Conservation (phyloP, 495 filamentous ascomycete species). For the Aspergillus taichungensis region DNA sequence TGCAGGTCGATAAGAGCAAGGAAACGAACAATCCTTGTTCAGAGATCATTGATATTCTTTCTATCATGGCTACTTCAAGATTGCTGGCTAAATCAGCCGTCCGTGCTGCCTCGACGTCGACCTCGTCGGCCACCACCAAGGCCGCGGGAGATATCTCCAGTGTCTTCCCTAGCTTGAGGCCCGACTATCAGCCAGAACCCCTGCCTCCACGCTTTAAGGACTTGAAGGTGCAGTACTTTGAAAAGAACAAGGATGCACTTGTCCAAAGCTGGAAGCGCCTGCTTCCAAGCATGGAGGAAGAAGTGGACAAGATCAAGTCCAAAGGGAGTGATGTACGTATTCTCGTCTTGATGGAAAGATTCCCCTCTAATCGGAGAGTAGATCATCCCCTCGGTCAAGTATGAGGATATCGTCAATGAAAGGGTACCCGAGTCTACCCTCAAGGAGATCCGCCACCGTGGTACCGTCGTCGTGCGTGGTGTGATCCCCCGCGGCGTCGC, state of each 20-base stretch:
- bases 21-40: background rate
- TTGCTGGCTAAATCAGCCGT: constrained; percentile 23
- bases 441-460: constrained; percentile 52
- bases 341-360: background rate
- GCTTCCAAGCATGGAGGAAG: constrained; percentile 46
- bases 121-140: constrained; percentile 30
- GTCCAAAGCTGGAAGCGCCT: constrained; percentile 62
- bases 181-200: constrained; percentile 52
- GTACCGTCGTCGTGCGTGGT: constrained; percentile 53
- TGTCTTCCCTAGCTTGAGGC: constrained; percentile 68
- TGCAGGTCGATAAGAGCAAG: constrained; percentile 5
- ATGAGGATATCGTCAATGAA: constrained; percentile 40
- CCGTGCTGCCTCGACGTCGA: constrained; percentile 29
- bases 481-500: constrained; percentile 53
- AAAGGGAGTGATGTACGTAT: constrained; percentile 43
- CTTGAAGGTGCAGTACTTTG: constrained; percentile 59
- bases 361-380: constrained; percentile 10
- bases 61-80: constrained; percentile 24
- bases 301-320: constrained; percentile 35
- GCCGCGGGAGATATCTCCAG: constrained; percentile 70
- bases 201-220: constrained; percentile 64
- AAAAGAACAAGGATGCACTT: constrained; percentile 53
- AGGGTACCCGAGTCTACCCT: constrained; percentile 35
- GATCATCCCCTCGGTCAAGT: constrained; percentile 55
- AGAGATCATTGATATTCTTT: background rate